Base-by-base conservation (phyloP, 192 early-diverging fungal species). In the Coemansia guatemalensis region DNA sequence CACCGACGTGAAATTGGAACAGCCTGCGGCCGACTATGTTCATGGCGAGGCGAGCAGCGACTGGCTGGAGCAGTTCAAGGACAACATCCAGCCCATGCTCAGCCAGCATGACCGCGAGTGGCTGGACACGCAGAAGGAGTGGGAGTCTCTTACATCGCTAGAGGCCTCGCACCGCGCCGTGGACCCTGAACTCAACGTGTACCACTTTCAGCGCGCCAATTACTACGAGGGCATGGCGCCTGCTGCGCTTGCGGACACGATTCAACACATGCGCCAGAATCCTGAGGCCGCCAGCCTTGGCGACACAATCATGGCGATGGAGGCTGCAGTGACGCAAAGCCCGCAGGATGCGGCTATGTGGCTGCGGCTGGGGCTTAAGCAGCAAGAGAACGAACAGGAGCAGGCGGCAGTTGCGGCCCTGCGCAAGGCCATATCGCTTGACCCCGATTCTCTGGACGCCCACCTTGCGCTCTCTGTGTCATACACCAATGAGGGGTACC, bases 341-440 rank as follows among this genome's bases (percentile, higher is more conserved):
- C 87, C 93, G 0, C 65, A 83, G 33, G 88, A 98, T 73, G 90
- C 93, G 1, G 71, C 73, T 0, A 83, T 90, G 53, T 99, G 97
- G 97, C 80, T 89, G 60, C 72, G 87, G 65, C 83, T 99, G 8
- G 97, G 97, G 35, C 76, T 92, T 30, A 81, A 83, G 53, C 97
- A 99, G 69, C 95, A 97, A 62, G 97, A 99, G 68, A 98, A 97
- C 74, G 97, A 99, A 69, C 90, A 93, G 48, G 97, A 99, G 64
- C 80, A 82, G 2, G 84, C 87, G 20, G 96, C 97, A 0, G 96
- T 99, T 64, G 89, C 92, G 0, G 93, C 97, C 0, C 75, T 99
- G 32, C 81, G 87, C 21, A 91, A 90, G 54, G 92, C 93, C 9
- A 85, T 94, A 4, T 73, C 75, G 48, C 64, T 90, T 7, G 86